Conservation (phyloP, 768 basidiomycete genomes). For the Neoboletus brunneissimus region DNA sequence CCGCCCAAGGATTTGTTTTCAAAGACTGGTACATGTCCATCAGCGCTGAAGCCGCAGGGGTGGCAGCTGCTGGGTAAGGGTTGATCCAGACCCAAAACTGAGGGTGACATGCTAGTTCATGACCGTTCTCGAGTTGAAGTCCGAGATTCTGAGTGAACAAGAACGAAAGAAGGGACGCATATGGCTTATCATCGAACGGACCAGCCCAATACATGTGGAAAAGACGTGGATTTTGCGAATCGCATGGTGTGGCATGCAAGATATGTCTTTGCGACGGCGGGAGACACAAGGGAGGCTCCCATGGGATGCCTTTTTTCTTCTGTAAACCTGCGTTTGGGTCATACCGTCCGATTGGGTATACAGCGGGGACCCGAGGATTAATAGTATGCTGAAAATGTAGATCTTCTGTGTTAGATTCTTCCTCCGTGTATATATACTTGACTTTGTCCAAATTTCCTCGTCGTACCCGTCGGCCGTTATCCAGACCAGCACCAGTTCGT, state of each 20-base stretch:
- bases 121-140: conserved; percentile 51
- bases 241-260: conserved; percentile 54
- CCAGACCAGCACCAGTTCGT: conserved; percentile 79
- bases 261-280: conserved; percentile 45
- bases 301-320: conserved; percentile 55
- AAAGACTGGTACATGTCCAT: conserved; percentile 81
- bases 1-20: conserved; percentile 82
- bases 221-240: conserved; percentile 71
- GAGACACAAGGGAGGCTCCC: conserved; percentile 56
- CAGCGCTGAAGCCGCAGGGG: conserved; percentile 75
- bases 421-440: conserved; percentile 79
- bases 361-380: conserved; percentile 21
- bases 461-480: conserved; percentile 69
- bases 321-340: conserved; percentile 55
- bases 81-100: conserved; percentile 98
- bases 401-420: conserved; percentile 20
- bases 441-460: conserved; percentile 72
- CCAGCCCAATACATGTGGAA: conserved; percentile 99
- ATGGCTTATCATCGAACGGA: conserved; percentile 95
- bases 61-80: conserved; percentile 82
- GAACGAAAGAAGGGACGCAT: conserved; percentile 88
- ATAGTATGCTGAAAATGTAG: conserved; percentile 3
- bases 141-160: conserved; percentile 91
- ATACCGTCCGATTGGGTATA: conserved; percentile 28
- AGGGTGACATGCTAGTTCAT: conserved; percentile 62